Base-by-base conservation (phyloP, 2,329 filamentous ascomycete species). In the Beauveria australis region DNA sequence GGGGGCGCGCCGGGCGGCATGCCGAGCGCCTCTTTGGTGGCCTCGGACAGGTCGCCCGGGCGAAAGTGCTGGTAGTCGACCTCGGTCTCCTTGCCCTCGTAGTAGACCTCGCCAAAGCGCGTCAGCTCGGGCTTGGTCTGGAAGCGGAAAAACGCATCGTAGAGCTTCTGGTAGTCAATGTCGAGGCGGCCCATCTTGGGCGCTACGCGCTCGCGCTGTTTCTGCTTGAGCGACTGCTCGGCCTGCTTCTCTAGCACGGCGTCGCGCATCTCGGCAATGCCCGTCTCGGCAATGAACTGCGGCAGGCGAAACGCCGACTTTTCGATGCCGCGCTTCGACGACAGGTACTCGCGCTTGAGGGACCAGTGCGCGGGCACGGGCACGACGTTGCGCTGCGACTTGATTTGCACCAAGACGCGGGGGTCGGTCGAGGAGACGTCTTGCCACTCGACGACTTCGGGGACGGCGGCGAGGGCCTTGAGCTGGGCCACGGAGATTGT, bases 61-160 rank as follows among this genome's bases (percentile, higher is more conserved):
- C 92, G 87, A 62, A 97, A 84, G 75, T 97, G 90, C 67, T 90
- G 88, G 64, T 96, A 83, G 72, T 97, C 96, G 1, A 94, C 96
- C 75, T 99, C 94, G 70, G 91, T 94, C 72, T 99, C 94, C 74
- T 99, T 99, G 71, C 94, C 94, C 75, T 99, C 94, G 73, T 97
- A 97, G 75, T 99, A 99, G n/a, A 99, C 92, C 74, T 99, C 94
- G 46, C 94, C 94, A 68, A 96, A 99, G 48, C 92, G 85, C 37
- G 94, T 97, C 64, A 99, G 78, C 67, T 92, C 87, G 0, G 94
- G 94, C 75, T 99, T 99, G 46, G 91, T 96, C 76, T 99, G 94
- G 72, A 96, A 95, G 62, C 92, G 86, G 80, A 99, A 99, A 79
- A 99, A 99, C 4, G 94, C 94, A 72, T 97, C 94, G 76, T 97